Base-by-base conservation (phyloP, 805 yeast species). In the Pichia nakasei region DNA sequence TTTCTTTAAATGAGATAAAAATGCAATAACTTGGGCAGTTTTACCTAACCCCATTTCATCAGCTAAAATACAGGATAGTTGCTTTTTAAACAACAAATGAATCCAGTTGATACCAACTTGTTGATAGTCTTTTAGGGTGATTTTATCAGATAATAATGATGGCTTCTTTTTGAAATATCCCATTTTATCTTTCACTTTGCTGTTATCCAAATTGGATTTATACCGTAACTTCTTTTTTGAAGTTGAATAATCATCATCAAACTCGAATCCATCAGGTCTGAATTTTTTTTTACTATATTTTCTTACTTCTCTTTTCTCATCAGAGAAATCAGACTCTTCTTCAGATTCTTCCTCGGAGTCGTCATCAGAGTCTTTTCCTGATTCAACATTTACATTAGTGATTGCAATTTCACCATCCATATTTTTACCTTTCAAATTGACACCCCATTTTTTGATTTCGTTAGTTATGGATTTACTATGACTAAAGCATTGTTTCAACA, bases 41-140 rank as follows among this genome's bases (percentile, higher is more conserved):
- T 93, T 93, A 47, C 99, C 99, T 39, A 93, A 69, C 5, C 95
- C 99, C 99, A 93, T 93, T 61, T 93, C 99, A 66, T 93, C 99
- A 0, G 98, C 99, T 39, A 93, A 68, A 45, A 93, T 93, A 65
- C 98, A 89, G 7, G 96, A 87, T 45, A 93, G 69, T 17, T 78
- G 73, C 57, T 83, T 78, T 46, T 76, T 78, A 60, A 91, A 93
- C 26, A 93, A 69, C 43, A 91, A 62, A 49, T 80, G 73, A 43
- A 93, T 68, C 99, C 99, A 93, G 60, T 93, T 93, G 42, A 93
- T 66, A 38, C 99, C 99, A n/a, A 89, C 95, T 54, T 88, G 93
- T 67, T 93, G 99, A 62, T 93, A 93, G 56, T 78, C 80, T 56
- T 91, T 93, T 54, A 93, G 69, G 34, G 75, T 75, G 17, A 86